These are phyloP conservation scores for Spiromastix sp. DNA, from an alignment of 2,329 filamentous ascomycete species.

Conservation along the genomic window DNA sequence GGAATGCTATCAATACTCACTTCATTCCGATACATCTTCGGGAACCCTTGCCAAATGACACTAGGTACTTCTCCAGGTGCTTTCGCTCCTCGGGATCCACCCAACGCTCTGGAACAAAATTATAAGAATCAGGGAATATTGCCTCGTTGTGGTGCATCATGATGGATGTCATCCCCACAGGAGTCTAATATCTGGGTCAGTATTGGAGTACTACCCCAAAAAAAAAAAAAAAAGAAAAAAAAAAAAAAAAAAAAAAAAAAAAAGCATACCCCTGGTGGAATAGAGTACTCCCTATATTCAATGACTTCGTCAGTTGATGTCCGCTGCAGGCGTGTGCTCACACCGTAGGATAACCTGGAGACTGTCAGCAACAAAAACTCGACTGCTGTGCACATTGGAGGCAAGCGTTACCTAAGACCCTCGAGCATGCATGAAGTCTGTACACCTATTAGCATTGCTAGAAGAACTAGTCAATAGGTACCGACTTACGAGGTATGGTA, in stretches of 20 bases:
- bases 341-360: constrained; percentile 9
- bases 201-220: no score
- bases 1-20: constrained; percentile 6
- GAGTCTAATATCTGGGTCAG: constrained; percentile 11
- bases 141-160: constrained; percentile 15
- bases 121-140: constrained; percentile 15
- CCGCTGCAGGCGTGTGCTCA: constrained; percentile 8
- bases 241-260: no score
- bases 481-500: constrained; percentile 7
- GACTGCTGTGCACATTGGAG: not conserved
- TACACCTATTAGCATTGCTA: no score
- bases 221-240: no score
- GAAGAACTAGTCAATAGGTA: no score
- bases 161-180: constrained; percentile 14
- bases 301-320: constrained; percentile 9
- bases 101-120: constrained; percentile 17
- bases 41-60: constrained; percentile 16
- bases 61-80: constrained; percentile 13
- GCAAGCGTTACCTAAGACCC: constrained; percentile 6
- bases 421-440: constrained; percentile 8
- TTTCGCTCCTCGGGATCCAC: constrained; percentile 11
- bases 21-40: constrained; percentile 16
- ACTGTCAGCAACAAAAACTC: not conserved
- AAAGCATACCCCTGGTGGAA: no score
- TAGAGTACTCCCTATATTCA: constrained; percentile 6